These are phyloP conservation scores for Schizosaccharomyces cryophilus DNA, from an alignment of 805 yeast species.

Conservation along the genomic window DNA sequence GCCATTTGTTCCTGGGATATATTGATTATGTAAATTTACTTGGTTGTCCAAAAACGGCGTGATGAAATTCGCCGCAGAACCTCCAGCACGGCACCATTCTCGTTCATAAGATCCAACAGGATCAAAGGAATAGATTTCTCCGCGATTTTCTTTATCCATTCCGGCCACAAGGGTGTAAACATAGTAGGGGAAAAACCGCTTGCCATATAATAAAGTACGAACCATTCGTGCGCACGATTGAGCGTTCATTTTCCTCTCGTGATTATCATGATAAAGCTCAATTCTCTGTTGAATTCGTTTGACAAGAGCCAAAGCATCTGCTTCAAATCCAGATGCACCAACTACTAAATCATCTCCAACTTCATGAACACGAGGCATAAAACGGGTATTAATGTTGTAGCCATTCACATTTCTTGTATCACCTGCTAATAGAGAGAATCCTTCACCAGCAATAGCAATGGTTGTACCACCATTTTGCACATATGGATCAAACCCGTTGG, in stretches of 20 bases:
- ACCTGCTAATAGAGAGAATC: constrained; percentile 89
- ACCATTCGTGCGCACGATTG: constrained; percentile 68
- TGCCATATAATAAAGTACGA: constrained; percentile 74
- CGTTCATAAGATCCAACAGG: constrained; percentile 96
- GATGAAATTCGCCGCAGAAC: constrained; percentile 84
- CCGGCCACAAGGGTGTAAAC: constrained; percentile 91
- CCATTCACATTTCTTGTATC: constrained; percentile 95
- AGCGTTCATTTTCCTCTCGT: constrained; percentile 37
- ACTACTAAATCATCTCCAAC: constrained; percentile 71
- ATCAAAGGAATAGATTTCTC: constrained; percentile 86
- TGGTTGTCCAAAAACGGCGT: constrained; percentile 97
- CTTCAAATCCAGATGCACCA: constrained; percentile 90
- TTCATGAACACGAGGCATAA: constrained; percentile 69
- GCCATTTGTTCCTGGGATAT: constrained; percentile 55
- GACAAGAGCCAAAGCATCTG: constrained; percentile 73
- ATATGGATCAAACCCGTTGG: not conserved
- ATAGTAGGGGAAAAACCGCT: constrained; percentile 89
- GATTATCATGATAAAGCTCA: constrained; percentile 80
- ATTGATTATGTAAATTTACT: constrained; percentile 85
- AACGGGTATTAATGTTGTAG: constrained; percentile 75
- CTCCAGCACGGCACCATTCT: constrained; percentile 94
- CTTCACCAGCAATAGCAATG: constrained; percentile 91
- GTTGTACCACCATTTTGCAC: constrained; percentile 87
- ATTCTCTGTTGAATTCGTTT: constrained; percentile 38
- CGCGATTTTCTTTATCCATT: constrained; percentile 70